These are phyloP conservation scores for Neurospora sp. DNA, from an alignment of 495 filamentous ascomycete species.

Conservation along the genomic window DNA sequence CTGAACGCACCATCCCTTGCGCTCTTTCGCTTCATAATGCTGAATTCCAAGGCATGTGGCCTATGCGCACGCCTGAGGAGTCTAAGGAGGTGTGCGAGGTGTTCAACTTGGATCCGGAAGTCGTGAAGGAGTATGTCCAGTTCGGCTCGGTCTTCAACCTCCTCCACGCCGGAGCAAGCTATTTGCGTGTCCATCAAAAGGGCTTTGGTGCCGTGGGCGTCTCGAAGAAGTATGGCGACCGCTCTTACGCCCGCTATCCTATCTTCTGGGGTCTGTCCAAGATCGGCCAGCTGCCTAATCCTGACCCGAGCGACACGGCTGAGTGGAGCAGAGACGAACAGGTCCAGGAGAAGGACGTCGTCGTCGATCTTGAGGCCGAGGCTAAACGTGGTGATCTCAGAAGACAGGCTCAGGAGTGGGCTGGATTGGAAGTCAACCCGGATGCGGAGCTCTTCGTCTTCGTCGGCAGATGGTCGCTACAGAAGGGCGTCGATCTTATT, in stretches of 20 bases:
- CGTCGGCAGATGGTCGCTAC: constrained; percentile 66
- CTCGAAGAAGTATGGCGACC: constrained; percentile 63
- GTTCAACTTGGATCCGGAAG: constrained; percentile 46
- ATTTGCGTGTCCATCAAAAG: constrained; percentile 59
- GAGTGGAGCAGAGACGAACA: constrained; percentile 45
- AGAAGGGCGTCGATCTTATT: constrained; percentile 70
- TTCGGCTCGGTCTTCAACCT: constrained; percentile 61
- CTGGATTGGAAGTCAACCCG: constrained; percentile 50
- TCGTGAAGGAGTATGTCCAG: constrained; percentile 46
- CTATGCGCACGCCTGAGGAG: constrained; percentile 56
- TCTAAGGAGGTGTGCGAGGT: constrained; percentile 56
- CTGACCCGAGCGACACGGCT: constrained; percentile 61
- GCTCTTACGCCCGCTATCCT: constrained; percentile 62
- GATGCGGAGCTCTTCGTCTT: constrained; percentile 66
- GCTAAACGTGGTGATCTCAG: constrained; percentile 42
- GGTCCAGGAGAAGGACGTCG: constrained; percentile 34
- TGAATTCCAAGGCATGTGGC: constrained; percentile 67
- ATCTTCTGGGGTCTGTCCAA: constrained; percentile 68
- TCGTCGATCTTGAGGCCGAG: constrained; percentile 48
- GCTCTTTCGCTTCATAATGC: constrained; percentile 44
- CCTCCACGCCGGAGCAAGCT: constrained; percentile 58
- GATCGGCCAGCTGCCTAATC: constrained; percentile 61
- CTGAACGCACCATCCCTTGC: constrained; percentile 44
- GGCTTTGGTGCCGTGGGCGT: constrained; percentile 68
- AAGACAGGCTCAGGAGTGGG: constrained; percentile 65